A percentile compares a stretch with the other conserved stretches of the same genome.
These are phyloP conservation scores for Cercophora scortea DNA, from an alignment of 495 filamentous ascomycete genomes.

Conservation along the genomic window DNA sequence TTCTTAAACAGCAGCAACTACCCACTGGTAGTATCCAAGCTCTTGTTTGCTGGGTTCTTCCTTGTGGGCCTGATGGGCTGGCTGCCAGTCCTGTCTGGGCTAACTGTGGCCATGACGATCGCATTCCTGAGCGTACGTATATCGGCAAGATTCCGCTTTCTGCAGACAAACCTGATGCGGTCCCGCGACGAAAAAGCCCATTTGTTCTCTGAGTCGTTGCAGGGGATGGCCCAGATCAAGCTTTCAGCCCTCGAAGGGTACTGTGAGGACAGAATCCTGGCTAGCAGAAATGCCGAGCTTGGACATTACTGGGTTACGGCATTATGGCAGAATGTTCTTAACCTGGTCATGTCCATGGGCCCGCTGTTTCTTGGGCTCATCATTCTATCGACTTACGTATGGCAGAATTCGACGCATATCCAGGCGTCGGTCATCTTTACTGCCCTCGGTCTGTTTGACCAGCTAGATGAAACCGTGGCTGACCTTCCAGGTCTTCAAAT, in stretches of 20 bases:
- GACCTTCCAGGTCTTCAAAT: constrained; percentile 15
- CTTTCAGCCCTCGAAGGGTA: constrained; percentile 58
- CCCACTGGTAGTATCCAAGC: constrained; percentile 39
- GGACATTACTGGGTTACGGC: constrained; percentile 49
- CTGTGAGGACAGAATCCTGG: constrained; percentile 57
- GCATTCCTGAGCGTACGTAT: constrained; percentile 52
- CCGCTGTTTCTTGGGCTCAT: constrained; percentile 58
- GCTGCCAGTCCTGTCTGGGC: constrained; percentile 51
- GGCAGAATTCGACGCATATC: constrained; percentile 13
- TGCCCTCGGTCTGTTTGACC: constrained; percentile 20
- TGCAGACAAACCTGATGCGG: constrained; percentile 61
- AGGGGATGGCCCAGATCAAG: constrained; percentile 71
- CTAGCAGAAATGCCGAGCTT: constrained; percentile 53
- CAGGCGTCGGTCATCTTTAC: constrained; percentile 22
- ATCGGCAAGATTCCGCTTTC: constrained; percentile 46
- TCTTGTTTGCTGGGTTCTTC: constrained; percentile 50
- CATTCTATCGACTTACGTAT: constrained; percentile 52
- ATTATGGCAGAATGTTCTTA: constrained; percentile 38
- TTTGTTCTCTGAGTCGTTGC: constrained; percentile 60
- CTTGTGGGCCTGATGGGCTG: constrained; percentile 57
- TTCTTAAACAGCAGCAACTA: constrained; percentile 50
- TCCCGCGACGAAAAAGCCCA: constrained; percentile 59
- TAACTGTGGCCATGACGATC: constrained; percentile 45
- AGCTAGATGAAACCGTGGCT: constrained; percentile 18
- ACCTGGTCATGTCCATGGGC: constrained; percentile 51